These are phyloP conservation scores for Fraxinus angustifolia DNA, from an alignment of 305 asterid species.

Conservation along the genomic window DNA sequence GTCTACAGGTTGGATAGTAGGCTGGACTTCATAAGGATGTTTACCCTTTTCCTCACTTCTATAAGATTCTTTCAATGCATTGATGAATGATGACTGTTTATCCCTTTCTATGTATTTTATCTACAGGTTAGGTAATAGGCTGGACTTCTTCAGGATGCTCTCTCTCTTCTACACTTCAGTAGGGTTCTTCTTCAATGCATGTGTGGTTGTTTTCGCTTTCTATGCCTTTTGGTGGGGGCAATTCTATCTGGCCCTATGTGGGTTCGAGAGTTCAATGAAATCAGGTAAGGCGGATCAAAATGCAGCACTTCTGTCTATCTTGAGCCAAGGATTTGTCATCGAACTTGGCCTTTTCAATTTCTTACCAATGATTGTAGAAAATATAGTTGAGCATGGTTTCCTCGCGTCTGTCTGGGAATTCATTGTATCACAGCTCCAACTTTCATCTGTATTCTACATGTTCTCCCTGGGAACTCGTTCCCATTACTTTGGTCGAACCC, in stretches of 20 bases:
- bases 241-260: constrained; percentile 79
- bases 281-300: constrained; percentile 37
- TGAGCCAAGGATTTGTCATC: constrained; percentile 87
- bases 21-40: constrained; percentile 87
- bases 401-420: constrained; percentile 81
- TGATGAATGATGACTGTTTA: constrained; percentile 72
- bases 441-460: constrained; percentile 79
- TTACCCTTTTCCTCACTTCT: constrained; percentile 73
- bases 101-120: neutral
- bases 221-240: constrained; percentile 90
- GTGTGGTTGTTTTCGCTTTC: constrained; percentile 47
- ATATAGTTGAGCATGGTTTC: constrained; percentile 85
- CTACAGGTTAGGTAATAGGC: neutral
- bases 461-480: constrained; percentile 98
- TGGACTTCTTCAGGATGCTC: neutral
- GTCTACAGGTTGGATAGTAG: constrained; percentile 89
- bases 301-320: constrained; percentile 75
- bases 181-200: neutral
- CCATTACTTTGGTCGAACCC: constrained; percentile 75
- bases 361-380: constrained; percentile 82
- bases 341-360: constrained; percentile 83
- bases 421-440: constrained; percentile 81
- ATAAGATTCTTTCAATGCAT: constrained; percentile 79
- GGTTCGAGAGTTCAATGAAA: constrained; percentile 59
- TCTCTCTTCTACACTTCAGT: neutral